Evolutionary conservation across 2,329 filamentous ascomycete species (phyloP).

Genomic region (Pseudopyrenochaeta lycopersici): DNA sequence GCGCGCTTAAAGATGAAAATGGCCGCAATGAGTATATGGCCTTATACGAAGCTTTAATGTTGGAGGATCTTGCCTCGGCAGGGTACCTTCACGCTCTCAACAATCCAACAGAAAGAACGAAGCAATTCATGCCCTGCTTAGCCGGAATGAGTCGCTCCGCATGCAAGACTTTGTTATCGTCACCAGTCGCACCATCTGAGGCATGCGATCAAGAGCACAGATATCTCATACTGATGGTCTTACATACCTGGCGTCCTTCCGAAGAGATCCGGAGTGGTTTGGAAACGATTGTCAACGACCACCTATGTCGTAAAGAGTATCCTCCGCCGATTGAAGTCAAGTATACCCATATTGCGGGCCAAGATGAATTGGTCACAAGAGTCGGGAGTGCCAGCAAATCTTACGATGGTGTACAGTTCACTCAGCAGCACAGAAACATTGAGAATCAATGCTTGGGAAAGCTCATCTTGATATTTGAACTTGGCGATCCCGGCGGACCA

Average conservation of each 20-base stretch:
- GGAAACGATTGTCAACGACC: background rate
- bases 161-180: constrained; percentile 5
- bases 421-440: background rate
- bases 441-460: constrained; percentile 2
- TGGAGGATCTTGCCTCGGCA: constrained; percentile 10
- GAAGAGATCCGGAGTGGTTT: background rate
- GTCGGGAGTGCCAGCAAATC: constrained; percentile 18
- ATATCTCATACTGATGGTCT: background rate
- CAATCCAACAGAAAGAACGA: constrained; percentile 16
- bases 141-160: constrained; percentile 21
- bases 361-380: constrained; percentile 6
- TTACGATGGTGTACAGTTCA: constrained; percentile 15
- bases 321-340: background rate
- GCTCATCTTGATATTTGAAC: constrained; percentile 8
- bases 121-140: constrained; percentile 21
- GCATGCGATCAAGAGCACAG: background rate
- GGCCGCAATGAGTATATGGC: constrained; percentile 13
- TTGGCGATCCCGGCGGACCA: background rate
- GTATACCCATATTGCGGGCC: background rate
- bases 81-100: constrained; percentile 17
- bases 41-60: constrained; percentile 12
- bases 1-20: background rate
- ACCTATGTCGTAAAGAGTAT: background rate
- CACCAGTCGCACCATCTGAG: background rate
- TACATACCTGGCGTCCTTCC: background rate